Evolutionary conservation across 148 eudicot species (phyloP).

Genomic region (Persicaria maculosa): DNA sequence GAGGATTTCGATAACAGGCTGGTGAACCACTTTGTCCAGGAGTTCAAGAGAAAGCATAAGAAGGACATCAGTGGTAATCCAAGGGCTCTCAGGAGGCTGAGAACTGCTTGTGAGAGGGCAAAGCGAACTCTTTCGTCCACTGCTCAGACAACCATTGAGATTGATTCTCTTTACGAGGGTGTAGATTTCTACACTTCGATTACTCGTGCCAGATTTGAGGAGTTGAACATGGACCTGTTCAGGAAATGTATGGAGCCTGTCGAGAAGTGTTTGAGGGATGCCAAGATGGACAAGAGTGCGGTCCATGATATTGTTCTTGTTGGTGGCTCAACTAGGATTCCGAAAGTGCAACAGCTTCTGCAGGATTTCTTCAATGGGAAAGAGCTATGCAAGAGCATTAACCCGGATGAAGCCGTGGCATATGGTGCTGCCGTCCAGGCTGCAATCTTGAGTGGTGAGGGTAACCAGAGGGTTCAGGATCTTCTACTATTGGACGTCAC

Average conservation of each 20-base stretch:
- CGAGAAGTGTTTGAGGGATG: conserved; percentile 10
- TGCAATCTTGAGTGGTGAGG: conserved; percentile 1
- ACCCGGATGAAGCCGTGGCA: conserved; percentile 15
- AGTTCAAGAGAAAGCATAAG: conserved; percentile 14
- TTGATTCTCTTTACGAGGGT: conserved; percentile 13
- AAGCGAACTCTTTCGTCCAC: conserved; percentile 6
- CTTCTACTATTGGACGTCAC: background rate
- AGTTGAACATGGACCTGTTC: conserved; percentile 12
- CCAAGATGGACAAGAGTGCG: conserved; percentile 10
- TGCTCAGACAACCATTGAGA: conserved; percentile 10
- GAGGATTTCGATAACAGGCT: conserved; percentile 14
- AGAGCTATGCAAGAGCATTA: conserved; percentile 14
- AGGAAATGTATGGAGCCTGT: conserved; percentile 13
- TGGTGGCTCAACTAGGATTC: conserved; percentile 14
- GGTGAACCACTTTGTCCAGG: conserved; percentile 16
- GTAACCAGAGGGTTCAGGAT: conserved; percentile 6
- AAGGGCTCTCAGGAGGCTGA: conserved; percentile 11
- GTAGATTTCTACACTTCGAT: conserved; percentile 11
- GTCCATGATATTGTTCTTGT: conserved; percentile 14
- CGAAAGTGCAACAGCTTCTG: conserved; percentile 10
- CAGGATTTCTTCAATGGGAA: conserved; percentile 15
- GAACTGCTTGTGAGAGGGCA: conserved; percentile 13
- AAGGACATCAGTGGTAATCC: conserved; percentile 15
- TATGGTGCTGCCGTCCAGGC: conserved; percentile 15
- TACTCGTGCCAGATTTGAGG: conserved; percentile 15